Conservation (phyloP, 2,329 filamentous ascomycete species). For the Fusarium musae region DNA sequence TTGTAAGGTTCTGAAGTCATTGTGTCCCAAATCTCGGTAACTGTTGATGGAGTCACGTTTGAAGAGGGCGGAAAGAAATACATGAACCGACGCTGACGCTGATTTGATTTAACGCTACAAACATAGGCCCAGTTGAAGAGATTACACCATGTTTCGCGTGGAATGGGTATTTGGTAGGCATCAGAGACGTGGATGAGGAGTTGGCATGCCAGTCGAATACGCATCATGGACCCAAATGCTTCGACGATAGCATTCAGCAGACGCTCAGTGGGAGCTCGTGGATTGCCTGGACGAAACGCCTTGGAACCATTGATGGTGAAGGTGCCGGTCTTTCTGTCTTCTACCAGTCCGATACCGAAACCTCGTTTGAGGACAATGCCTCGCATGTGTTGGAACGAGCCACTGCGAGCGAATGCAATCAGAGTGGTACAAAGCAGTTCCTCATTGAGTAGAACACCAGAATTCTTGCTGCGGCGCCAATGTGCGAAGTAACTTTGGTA, state of each 20-base stretch:
- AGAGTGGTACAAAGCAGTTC: constrained; percentile 55
- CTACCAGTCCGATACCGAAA: constrained; percentile 45
- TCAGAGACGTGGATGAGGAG: constrained; percentile 71
- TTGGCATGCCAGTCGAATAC: constrained; percentile 67
- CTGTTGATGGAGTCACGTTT: constrained; percentile 53
- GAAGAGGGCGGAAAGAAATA: constrained; percentile 42
- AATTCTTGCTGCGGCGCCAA: constrained; percentile 41
- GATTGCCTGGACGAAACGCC: constrained; percentile 58
- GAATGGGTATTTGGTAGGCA: constrained; percentile 68
- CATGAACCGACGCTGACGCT: constrained; percentile 51
- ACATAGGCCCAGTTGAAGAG: constrained; percentile 76
- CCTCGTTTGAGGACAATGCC: constrained; percentile 48
- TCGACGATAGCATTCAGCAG: constrained; percentile 76
- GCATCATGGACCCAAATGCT: constrained; percentile 72
- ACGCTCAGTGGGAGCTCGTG: constrained; percentile 65
- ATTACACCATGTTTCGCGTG: constrained; percentile 69
- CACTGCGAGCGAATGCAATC: constrained; percentile 55
- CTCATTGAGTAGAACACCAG: constrained; percentile 51
- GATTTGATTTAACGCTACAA: constrained; percentile 54
- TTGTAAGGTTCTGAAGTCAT: constrained; percentile 70
- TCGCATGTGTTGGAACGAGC: constrained; percentile 49
- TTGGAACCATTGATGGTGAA: constrained; percentile 49
- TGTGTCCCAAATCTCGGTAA: constrained; percentile 65
- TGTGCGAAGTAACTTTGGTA: constrained; percentile 43
- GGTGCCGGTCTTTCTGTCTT: constrained; percentile 31